Conservation (phyloP, 2,329 filamentous ascomycete genomes). For the Amauroascus niger region DNA sequence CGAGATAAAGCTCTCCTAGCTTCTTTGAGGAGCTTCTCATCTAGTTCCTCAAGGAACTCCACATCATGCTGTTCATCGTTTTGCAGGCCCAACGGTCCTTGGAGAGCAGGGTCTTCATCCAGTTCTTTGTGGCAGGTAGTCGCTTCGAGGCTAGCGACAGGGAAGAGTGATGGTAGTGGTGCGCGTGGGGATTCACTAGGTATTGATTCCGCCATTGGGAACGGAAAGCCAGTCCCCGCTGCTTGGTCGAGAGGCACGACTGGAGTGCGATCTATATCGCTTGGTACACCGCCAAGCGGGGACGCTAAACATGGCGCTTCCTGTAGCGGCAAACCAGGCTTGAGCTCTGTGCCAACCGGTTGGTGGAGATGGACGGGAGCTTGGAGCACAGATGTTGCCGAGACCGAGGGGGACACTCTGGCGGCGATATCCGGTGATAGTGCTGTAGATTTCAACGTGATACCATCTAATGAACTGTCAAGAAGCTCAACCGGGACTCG, state of each 20-base stretch:
- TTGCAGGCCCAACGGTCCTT: constrained; percentile 36
- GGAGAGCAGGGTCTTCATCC: constrained; percentile 37
- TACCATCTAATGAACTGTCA: constrained; percentile 39
- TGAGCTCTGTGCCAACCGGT: constrained; percentile 19
- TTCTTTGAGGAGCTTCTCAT: constrained; percentile 37
- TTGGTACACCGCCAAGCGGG: constrained; percentile 33
- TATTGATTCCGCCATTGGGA: constrained; percentile 20
- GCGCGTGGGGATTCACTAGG: constrained; percentile 27
- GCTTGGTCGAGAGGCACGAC: constrained; percentile 35
- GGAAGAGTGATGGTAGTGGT: constrained; percentile 22
- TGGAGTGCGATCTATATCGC: constrained; percentile 38
- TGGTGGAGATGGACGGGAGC: constrained; percentile 16
- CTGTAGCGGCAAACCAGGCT: constrained; percentile 27
- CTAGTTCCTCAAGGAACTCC: constrained; percentile 35
- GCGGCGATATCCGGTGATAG: constrained; percentile 37
- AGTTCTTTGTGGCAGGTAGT: constrained; percentile 31
- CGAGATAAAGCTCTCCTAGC: constrained; percentile 27
- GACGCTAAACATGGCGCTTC: constrained; percentile 1
- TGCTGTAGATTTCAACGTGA: constrained; percentile 39
- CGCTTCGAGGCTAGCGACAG: constrained; percentile 25
- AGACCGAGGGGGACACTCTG: constrained; percentile 33
- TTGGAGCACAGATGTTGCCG: constrained; percentile 20
- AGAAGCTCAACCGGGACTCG: constrained; percentile 39
- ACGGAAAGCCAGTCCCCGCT: constrained; percentile 24
- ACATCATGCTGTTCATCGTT: constrained; percentile 35